Evolutionary conservation across 2,329 filamentous ascomycete genomes (phyloP), one percentile per base, ranked within the genome.

Genomic region (Penicillium glabrum): DNA sequence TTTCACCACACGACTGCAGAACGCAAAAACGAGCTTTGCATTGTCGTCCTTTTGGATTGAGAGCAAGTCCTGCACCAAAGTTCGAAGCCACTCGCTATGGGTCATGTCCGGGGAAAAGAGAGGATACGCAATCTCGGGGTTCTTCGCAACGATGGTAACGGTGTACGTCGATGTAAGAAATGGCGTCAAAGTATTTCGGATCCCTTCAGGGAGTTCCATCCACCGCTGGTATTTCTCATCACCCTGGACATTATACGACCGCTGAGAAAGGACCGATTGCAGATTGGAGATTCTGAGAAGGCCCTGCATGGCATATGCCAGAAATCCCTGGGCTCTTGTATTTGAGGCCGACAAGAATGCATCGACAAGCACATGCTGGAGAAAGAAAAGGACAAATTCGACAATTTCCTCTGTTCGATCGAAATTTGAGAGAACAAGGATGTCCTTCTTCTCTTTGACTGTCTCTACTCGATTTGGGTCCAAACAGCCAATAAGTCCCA

Each of bases 231-330:
- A 89, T 26, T 88, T 83, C 3, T 83, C 80, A 48, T 83, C 83
- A 11, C 81, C 80, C 27, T 86, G 83, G 21, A 81, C 78, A 47
- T 80, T 77, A 37, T 83, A 79, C 39, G 81, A 78, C 45, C 81
- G 78, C 19, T 81, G 72, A 29, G 77, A 77, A 39, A 81, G 77
- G 21, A 80, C 84, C 11, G 83, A 79, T 57, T 82, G 86, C 67
- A 97, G 87, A 27, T 89, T 87, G 67, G 89, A 91, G 63, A 88
- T 86, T 45, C 88, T 87, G 3, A 98, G 82, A 41, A 98, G 82
- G 67, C 96, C 89, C 73, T 99, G 95, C 87, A 99, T 97, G 2
- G 89, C 90, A 74, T 90, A 99, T 1, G 93, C 93, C 19, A 99
- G 81, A 69, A 96, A 96, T 0, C 92, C 93, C 72, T 98, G 95